Evolutionary conservation across 805 yeast genomes (phyloP).

Genomic region (Candida stauntonica): DNA sequence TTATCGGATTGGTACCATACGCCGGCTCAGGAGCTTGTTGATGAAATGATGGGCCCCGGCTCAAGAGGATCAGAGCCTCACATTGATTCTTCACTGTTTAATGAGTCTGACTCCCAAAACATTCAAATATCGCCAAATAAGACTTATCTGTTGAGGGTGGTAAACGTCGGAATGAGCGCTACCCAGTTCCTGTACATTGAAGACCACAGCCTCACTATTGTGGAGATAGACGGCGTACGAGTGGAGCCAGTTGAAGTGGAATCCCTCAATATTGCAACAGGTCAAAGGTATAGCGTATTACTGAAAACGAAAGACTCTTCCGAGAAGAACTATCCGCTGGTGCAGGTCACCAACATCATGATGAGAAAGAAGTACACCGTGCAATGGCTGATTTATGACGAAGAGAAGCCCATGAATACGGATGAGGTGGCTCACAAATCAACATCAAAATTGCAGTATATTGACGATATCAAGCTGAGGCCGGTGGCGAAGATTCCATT

Average conservation of each 20-base stretch:
- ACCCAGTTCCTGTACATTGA: conserved; percentile 52
- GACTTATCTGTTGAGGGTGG: conserved; percentile 45
- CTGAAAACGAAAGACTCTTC: conserved; percentile 45
- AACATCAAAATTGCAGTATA: conserved; percentile 23
- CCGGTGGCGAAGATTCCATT: conserved; percentile 35
- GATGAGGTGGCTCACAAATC: conserved; percentile 31
- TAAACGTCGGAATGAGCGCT: conserved; percentile 54
- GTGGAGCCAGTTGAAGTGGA: conserved; percentile 46
- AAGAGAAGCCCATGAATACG: conserved; percentile 35
- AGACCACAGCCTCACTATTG: conserved; percentile 47
- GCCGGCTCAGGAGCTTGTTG: conserved; percentile 33
- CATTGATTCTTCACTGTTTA: conserved; percentile 43
- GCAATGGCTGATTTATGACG: conserved; percentile 50
- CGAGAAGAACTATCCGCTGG: conserved; percentile 40
- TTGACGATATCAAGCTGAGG: conserved; percentile 32
- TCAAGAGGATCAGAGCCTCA: conserved; percentile 45
- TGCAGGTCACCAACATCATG: conserved; percentile 52
- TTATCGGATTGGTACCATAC: conserved; percentile 49
- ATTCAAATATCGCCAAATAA: conserved; percentile 39
- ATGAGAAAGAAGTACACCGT: conserved; percentile 64
- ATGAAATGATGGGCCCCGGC: conserved; percentile 35
- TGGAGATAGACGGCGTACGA: conserved; percentile 57
- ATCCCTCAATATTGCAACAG: conserved; percentile 57
- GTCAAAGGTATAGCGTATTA: conserved; percentile 70
- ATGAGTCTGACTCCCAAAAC: conserved; percentile 42